These are phyloP conservation scores for Fomitiporia mediterranea DNA, from an alignment of 1,284 basidiomycete genomes.

Conservation along the genomic window DNA sequence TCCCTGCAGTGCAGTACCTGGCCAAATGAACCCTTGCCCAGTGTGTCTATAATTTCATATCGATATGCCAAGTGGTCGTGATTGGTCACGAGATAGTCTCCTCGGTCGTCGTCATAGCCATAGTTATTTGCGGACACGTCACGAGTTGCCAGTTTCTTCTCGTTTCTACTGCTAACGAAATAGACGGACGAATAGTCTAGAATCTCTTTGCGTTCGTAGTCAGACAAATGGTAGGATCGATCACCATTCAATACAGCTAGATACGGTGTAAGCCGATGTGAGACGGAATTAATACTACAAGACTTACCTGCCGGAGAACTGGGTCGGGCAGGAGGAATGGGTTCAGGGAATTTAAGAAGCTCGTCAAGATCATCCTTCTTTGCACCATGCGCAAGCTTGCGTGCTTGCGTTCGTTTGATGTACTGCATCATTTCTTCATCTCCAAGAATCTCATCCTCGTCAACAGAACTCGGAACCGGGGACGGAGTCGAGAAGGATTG, in stretches of 20 bases:
- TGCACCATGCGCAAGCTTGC: constrained; percentile 80
- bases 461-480: constrained; percentile 63
- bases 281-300: constrained; percentile 16
- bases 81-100: constrained; percentile 90
- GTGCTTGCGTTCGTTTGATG: constrained; percentile 84
- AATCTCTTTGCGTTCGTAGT: constrained; percentile 90
- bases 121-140: constrained; percentile 84
- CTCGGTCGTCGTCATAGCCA: constrained; percentile 97
- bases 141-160: constrained; percentile 74
- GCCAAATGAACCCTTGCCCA: constrained; percentile 98
- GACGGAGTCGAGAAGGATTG: constrained; percentile 80
- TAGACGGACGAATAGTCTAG: constrained; percentile 85
- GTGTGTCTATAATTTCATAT: constrained; percentile 88
- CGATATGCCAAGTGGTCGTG: constrained; percentile 95
- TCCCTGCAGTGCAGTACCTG: constrained; percentile 97
- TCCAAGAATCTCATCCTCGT: constrained; percentile 88
- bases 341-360: constrained; percentile 90
- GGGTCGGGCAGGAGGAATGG: constrained; percentile 66
- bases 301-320: constrained; percentile 68
- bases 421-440: constrained; percentile 98
- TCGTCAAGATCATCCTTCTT: constrained; percentile 85
- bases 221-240: constrained; percentile 64
- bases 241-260: constrained; percentile 58
- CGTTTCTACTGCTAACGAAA: constrained; percentile 75
- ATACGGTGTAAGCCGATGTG: constrained; percentile 17